These are phyloP conservation scores for Tylopilus felleus DNA, from an alignment of 768 basidiomycete genomes.

Conservation along the genomic window DNA sequence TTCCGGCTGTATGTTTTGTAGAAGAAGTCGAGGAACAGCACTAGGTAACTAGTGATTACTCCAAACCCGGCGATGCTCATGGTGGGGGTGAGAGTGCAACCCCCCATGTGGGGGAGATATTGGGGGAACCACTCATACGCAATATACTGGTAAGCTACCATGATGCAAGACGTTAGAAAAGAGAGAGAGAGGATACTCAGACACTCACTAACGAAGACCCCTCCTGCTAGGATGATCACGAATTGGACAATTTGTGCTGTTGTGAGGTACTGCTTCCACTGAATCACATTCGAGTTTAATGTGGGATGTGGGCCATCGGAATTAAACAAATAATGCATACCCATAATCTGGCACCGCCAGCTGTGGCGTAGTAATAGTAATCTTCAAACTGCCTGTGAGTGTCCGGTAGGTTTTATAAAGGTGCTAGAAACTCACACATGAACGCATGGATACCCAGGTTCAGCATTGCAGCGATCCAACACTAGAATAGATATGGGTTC, in stretches of 20 bases:
- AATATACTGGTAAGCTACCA: conserved; percentile 18
- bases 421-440: conserved; percentile 69
- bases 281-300: neutral
- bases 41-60: conserved; percentile 17
- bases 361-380: too few species aligned
- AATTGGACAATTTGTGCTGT: conserved; percentile 24
- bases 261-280: conserved; percentile 27
- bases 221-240: conserved; percentile 10
- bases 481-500: conserved; percentile 42
- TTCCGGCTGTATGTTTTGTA: conserved; percentile 11
- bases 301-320: neutral
- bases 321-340: neutral
- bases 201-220: conserved; percentile 12
- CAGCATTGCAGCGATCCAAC: conserved; percentile 87
- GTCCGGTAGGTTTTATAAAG: neutral
- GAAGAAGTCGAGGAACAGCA: conserved; percentile 22
- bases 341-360: conserved; percentile 45
- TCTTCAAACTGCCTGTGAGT: conserved; percentile 44
- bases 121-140: conserved; percentile 17
- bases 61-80: conserved; percentile 8
- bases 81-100: conserved; percentile 11
- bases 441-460: conserved; percentile 91
- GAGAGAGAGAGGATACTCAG: neutral
- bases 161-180: neutral
- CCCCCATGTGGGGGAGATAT: conserved; percentile 16